Conservation (phyloP, 345 rosid genomes). For the Dipteronia sinensis region DNA sequence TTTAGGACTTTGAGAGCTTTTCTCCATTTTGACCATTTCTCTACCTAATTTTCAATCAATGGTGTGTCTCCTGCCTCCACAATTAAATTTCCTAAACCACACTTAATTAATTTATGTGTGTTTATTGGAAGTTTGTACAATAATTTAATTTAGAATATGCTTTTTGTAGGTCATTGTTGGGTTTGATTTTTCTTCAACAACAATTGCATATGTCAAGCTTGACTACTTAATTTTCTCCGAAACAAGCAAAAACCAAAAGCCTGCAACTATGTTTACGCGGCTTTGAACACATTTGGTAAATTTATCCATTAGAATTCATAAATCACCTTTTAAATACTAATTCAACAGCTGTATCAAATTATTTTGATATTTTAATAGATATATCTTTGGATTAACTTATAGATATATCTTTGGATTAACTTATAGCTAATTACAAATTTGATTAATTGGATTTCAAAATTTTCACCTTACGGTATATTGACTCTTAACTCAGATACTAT, state of each 20-base stretch:
- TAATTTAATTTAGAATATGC: background rate
- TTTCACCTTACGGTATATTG: too few relatives aligned
- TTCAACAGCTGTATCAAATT: background rate
- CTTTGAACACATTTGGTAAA: background rate
- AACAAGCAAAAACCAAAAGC: background rate
- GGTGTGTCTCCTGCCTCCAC: background rate
- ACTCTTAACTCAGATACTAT: too few relatives aligned
- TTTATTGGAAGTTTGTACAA: background rate
- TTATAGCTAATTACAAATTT: background rate
- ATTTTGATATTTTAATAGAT: too few relatives aligned
- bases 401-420: background rate
- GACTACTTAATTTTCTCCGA: background rate
- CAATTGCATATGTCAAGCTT: background rate
- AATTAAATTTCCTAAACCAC: background rate
- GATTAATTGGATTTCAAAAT: too few relatives aligned
- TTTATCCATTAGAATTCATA: too few relatives aligned
- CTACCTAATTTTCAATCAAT: background rate
- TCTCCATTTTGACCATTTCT: slow-evolving; percentile 19
- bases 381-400: background rate
- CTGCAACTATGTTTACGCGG: background rate
- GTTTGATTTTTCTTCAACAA: background rate
- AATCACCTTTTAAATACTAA: background rate
- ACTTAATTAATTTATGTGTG: background rate
- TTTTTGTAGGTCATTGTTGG: background rate
- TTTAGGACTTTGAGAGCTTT: background rate